Percentiles rank a stretch among this genome's conserved stretches.
Evolutionary conservation across 139 green algal species (phyloP).

Genomic region (Coelastrella sp.): DNA sequence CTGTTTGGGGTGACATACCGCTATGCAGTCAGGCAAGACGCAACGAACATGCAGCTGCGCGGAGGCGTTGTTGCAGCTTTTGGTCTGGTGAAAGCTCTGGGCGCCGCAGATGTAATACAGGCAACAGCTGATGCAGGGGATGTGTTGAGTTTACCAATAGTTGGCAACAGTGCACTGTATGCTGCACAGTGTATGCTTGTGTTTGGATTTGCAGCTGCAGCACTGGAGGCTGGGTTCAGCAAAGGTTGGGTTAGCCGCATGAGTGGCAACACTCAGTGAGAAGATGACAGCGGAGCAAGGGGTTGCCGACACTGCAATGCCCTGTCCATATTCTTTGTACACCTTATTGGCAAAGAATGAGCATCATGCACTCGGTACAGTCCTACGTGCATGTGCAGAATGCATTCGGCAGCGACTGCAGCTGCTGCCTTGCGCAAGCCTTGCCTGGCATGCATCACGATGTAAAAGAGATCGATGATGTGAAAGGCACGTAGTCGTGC

Average conservation of each 20-base stretch:
- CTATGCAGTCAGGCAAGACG: conserved; percentile 39
- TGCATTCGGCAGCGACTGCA: background rate
- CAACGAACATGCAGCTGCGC: conserved; percentile 57
- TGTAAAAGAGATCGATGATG: too few relatives aligned
- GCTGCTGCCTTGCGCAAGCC: too few relatives aligned
- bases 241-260: conserved; percentile 56
- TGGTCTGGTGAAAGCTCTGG: conserved; percentile 66
- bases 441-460: too few relatives aligned
- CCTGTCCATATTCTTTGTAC: too few relatives aligned
- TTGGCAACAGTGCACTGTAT: conserved; percentile 62
- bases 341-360: too few relatives aligned
- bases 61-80: conserved; percentile 73
- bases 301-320: too few relatives aligned
- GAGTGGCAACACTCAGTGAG: background rate
- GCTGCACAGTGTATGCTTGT: conserved; percentile 67
- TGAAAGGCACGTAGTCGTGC: too few relatives aligned
- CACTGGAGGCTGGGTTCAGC: conserved; percentile 67
- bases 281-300: background rate
- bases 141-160: conserved; percentile 48
- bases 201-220: conserved; percentile 75
- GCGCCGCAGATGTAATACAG: conserved; percentile 41
- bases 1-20: conserved; percentile 78
- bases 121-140: conserved; percentile 9
- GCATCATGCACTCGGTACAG: background rate
- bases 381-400: background rate